A percentile compares a stretch with the other conserved stretches of the same genome.
Conservation (phyloP, 2,329 filamentous ascomycete genomes). For the Talaromyces pinophilus region DNA sequence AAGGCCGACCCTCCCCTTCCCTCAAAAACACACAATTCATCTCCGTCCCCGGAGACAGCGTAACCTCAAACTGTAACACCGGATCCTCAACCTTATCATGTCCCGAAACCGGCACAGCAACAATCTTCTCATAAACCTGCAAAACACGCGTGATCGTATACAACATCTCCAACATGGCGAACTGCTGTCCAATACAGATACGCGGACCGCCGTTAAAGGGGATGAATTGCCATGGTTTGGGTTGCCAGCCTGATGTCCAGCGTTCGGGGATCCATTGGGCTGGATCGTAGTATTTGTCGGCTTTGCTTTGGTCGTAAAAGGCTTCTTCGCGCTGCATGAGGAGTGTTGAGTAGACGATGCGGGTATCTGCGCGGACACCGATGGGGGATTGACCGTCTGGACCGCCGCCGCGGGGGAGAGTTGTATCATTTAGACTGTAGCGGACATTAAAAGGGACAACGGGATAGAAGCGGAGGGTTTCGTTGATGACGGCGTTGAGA, state of each 20-base stretch:
- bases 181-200: conserved; percentile 61
- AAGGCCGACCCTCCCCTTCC: conserved; percentile 27
- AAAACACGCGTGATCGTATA: conserved; percentile 50
- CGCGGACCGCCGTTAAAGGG: conserved; percentile 57
- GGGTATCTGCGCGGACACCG: conserved; percentile 51
- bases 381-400: conserved; percentile 49
- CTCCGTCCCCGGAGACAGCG: conserved; percentile 40
- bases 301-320: conserved; percentile 47
- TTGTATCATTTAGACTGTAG: conserved; percentile 70
- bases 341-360: conserved; percentile 54
- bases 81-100: conserved; percentile 40
- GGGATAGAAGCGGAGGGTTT: conserved; percentile 76
- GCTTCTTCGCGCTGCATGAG: conserved; percentile 55
- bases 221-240: conserved; percentile 57
- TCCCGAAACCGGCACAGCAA: conserved; percentile 35
- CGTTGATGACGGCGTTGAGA: conserved; percentile 69
- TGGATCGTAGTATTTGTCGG: conserved; percentile 43
- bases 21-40: conserved; percentile 45
- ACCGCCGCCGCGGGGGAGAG: conserved; percentile 66
- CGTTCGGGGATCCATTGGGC: conserved; percentile 53
- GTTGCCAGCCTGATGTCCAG: conserved; percentile 54
- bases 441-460: conserved; percentile 79
- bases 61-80: conserved; percentile 41
- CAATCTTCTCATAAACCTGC: conserved; percentile 44
- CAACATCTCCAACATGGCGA: conserved; percentile 61